Base-by-base conservation (phyloP, 225 moss, liverwort and hornwort species). In the Marchantia polymorpha region DNA sequence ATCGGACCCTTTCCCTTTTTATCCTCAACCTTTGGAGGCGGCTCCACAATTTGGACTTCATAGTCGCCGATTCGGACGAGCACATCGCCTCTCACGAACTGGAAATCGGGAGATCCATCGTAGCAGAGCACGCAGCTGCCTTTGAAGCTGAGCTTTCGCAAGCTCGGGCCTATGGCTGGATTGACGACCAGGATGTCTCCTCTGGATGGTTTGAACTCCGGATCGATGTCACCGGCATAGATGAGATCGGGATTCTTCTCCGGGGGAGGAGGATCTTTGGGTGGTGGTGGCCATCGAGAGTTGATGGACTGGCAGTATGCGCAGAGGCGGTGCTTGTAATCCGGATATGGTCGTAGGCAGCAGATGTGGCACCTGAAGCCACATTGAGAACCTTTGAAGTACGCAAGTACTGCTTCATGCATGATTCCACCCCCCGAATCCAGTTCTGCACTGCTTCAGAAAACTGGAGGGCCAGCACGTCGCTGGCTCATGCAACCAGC, bases 181-280 rank as follows among this genome's bases (percentile, higher is more conserved):
- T 87, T 82, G 25, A 87, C 79, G 20, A 87, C 77, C 49, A 87
- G 29, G 47, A 84, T 84, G 52, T 87, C 87, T 64, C 87, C 87
- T 49, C 84, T 79, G 31, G 51, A 10, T 22, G 87, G 87, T 70
- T 69, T 67, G 70, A 87, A 87, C 17, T 81, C 14, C 30, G 74
- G 82, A 52, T 87, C 87, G 53, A 80, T 70, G 74, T 87, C 87
- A 53, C 87, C 87, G 1, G 87, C 84, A 23, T 87, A 87, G 59
- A 84, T 73, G 7, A 84, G 54, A 51, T 80, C 76, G 0, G 84
- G 84, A 54, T 84, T 76, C 69, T 87, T 87, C 0, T 77, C 84
- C 6, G 73, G 72, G n/a, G 76, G 84, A 9, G 84, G 84, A 39
- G 77, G 72, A 55, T 47, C 52, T 30, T 69, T 56, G 12, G 76